Conservation (phyloP, 768 basidiomycete genomes). For the Lentinus brumalis region DNA sequence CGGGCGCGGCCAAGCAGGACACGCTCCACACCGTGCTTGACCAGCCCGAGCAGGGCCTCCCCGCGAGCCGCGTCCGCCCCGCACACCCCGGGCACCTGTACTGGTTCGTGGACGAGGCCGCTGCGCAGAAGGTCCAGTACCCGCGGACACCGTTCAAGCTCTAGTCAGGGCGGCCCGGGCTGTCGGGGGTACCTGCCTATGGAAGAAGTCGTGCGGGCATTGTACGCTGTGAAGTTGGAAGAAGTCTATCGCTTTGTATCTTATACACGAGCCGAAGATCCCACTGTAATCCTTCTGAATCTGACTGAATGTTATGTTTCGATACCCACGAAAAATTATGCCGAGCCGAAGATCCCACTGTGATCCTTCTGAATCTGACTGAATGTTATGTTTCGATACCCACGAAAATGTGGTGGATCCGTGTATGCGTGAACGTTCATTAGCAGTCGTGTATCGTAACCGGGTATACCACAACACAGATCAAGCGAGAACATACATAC, state of each 20-base stretch:
- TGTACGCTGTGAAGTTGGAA: slow-evolving; percentile 16
- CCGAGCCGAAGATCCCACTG: background rate
- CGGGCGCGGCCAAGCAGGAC: slow-evolving; percentile 82
- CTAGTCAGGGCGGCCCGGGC: slow-evolving; percentile 30
- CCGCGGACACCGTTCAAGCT: slow-evolving; percentile 59
- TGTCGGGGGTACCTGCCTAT: background rate
- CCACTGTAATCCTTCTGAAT: background rate
- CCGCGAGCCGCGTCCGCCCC: slow-evolving; percentile 80
- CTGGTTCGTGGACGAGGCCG: slow-evolving; percentile 94
- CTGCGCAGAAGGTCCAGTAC: slow-evolving; percentile 64
- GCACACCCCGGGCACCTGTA: slow-evolving; percentile 80
- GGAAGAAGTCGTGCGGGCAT: slow-evolving; percentile 6
- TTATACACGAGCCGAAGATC: background rate
- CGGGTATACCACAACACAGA: background rate
- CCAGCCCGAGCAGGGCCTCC: slow-evolving; percentile 74
- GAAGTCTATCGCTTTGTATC: slow-evolving; percentile 13
- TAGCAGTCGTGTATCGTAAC: background rate
- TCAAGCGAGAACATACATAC: background rate
- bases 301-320: slow-evolving; percentile 2
- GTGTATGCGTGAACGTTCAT: background rate
- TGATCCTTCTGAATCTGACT: slow-evolving; percentile 7
- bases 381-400: background rate
- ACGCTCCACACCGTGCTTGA: slow-evolving; percentile 76
- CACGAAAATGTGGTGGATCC: background rate
- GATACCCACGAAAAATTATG: background rate